Percentiles rank a stretch among this genome's conserved stretches.
These are phyloP conservation scores for Plantago major DNA, from an alignment of 257 asterid species.

Conservation along the genomic window DNA sequence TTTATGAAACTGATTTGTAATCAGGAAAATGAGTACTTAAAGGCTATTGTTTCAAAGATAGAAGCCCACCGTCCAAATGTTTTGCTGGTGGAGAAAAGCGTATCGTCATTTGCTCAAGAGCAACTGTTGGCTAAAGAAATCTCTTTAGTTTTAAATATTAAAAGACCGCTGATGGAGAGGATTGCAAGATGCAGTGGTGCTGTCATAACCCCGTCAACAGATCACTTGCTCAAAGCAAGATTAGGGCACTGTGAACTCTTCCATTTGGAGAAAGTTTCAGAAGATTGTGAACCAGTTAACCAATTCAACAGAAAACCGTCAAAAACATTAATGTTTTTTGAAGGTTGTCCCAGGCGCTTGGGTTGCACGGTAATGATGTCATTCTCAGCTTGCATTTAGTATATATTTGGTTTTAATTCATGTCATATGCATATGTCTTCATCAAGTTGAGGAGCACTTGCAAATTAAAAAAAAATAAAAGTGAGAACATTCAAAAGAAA, in stretches of 20 bases:
- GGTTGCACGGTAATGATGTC: constrained; percentile 82
- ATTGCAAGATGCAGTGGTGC: constrained; percentile 94
- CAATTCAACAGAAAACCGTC: constrained; percentile 71
- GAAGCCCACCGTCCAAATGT: constrained; percentile 91
- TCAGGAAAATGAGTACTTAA: constrained; percentile 88
- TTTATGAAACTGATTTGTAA: constrained; percentile 16
- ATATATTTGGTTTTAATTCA: background rate
- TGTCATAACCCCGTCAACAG: constrained; percentile 68
- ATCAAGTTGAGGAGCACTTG: no score
- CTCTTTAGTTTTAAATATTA: constrained; percentile 83
- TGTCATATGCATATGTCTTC: no score
- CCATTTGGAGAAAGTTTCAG: constrained; percentile 68
- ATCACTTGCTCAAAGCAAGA: constrained; percentile 59
- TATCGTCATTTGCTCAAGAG: constrained; percentile 84
- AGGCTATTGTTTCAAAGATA: constrained; percentile 71
- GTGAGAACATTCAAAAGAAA: no score
- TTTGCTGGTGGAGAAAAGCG: constrained; percentile 89
- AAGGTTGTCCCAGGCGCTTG: constrained; percentile 92
- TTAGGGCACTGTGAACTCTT: constrained; percentile 89
- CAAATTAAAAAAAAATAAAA: no score
- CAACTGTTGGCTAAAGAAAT: constrained; percentile 80
- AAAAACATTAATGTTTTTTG: constrained; percentile 89
- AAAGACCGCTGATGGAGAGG: constrained; percentile 68
- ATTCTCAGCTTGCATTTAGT: background rate
- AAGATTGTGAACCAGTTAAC: constrained; percentile 64